Evolutionary conservation across 1,284 basidiomycete species (phyloP).

Genomic region (Boletus smithii): DNA sequence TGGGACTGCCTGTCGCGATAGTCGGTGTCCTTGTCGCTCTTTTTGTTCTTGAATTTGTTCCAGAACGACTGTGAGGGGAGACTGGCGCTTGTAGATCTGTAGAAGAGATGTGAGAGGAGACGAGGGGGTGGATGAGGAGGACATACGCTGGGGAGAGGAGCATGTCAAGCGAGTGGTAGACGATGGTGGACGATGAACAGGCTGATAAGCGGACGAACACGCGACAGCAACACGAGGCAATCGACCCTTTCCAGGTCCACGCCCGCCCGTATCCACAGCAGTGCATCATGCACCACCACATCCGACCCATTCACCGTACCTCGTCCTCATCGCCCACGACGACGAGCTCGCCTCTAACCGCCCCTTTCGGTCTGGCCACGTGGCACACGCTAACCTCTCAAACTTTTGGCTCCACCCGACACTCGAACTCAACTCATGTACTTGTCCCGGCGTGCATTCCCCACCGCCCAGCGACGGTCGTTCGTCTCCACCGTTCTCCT

Average conservation of each 20-base stretch:
- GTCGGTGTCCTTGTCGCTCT: conserved; percentile 52
- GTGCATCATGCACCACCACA: too few relatives aligned
- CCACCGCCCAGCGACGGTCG: conserved; percentile 28
- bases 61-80: conserved; percentile 60
- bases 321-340: conserved; percentile 5
- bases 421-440: conserved; percentile 1
- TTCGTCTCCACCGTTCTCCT: conserved; percentile 70
- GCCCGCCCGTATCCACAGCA: too few relatives aligned
- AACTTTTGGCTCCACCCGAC: too few relatives aligned
- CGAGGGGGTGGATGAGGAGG: conserved; percentile 26
- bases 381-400: too few relatives aligned
- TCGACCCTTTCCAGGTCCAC: conserved; percentile 9
- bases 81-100: conserved; percentile 64
- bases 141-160: conserved; percentile 76
- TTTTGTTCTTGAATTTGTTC: conserved; percentile 67
- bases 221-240: conserved; percentile 29
- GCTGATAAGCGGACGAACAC: conserved; percentile 25
- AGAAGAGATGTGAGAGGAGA: conserved; percentile 20
- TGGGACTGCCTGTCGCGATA: conserved; percentile 49
- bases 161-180: conserved; percentile 43
- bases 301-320: too few relatives aligned
- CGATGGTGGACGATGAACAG: conserved; percentile 26
- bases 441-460: conserved; percentile 3
- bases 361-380: too few relatives aligned
- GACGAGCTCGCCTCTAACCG: too few relatives aligned